Conservation (phyloP, 371 early-diverging fungal species). For the Encephalitozoon romaleae region DNA sequence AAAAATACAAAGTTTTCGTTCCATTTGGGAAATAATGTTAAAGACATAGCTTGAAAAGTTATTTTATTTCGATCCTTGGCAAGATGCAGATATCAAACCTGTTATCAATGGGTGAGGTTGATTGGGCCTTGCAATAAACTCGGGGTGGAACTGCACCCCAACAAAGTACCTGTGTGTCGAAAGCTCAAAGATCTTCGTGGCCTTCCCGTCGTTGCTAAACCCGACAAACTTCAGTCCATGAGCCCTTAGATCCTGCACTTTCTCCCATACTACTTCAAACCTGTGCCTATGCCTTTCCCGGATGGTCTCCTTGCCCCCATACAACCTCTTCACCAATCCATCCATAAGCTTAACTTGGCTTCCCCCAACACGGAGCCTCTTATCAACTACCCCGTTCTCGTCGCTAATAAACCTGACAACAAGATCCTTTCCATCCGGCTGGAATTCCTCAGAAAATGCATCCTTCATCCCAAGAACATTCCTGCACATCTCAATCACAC, state of each 20-base stretch:
- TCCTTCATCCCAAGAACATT: constrained; percentile 72
- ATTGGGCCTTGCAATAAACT: constrained; percentile 84
- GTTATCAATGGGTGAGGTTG: constrained; percentile 80
- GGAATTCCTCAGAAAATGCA: constrained; percentile 61
- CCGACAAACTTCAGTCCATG: constrained; percentile 81
- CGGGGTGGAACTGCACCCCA: constrained; percentile 95
- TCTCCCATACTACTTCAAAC: constrained; percentile 87
- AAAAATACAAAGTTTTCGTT: not conserved
- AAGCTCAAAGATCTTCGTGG: constrained; percentile 89
- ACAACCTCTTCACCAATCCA: constrained; percentile 34
- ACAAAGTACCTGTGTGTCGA: constrained; percentile 80
- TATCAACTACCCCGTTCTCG: constrained; percentile 18
- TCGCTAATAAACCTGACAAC: constrained; percentile 90
- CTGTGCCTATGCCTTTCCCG: constrained; percentile 93
- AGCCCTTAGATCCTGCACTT: constrained; percentile 68
- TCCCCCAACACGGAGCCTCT: constrained; percentile 81
- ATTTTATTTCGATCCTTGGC: not conserved
- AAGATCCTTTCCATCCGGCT: constrained; percentile 65
- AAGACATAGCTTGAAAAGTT: not conserved
- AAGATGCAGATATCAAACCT: constrained; percentile 78
- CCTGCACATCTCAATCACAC: constrained; percentile 92
- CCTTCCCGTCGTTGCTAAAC: constrained; percentile 76
- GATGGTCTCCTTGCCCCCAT: constrained; percentile 68
- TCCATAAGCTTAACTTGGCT: constrained; percentile 73
- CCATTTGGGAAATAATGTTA: not conserved